Conservation (phyloP, 163 green algal genomes). For the Scenedesmus sp. region DNA sequence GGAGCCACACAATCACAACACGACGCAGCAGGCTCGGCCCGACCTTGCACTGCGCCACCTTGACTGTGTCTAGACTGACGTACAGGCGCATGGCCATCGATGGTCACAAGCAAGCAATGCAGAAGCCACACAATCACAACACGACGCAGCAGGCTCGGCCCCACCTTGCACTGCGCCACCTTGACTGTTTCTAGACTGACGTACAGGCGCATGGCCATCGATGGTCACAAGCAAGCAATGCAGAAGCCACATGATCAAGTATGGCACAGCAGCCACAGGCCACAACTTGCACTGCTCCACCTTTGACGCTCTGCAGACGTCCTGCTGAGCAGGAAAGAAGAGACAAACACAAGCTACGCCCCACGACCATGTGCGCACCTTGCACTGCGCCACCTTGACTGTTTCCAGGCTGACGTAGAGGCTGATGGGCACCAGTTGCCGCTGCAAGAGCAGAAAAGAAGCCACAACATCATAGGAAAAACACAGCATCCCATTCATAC, state of each 20-base stretch:
- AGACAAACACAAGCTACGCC: neutral
- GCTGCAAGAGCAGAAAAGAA: neutral
- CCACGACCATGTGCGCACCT: neutral
- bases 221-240: too few relatives aligned
- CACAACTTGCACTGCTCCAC: too few relatives aligned
- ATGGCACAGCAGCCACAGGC: too few relatives aligned
- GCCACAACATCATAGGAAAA: neutral
- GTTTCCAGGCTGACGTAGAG: slow-evolving; percentile 81
- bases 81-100: slow-evolving; percentile 76
- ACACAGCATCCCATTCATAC: neutral
- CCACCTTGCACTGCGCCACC: slow-evolving; percentile 58
- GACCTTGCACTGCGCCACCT: slow-evolving; percentile 57
- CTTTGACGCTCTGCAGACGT: too few relatives aligned
- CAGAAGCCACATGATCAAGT: too few relatives aligned
- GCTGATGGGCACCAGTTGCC: slow-evolving; percentile 65
- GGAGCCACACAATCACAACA: neutral
- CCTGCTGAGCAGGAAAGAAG: neutral
- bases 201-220: slow-evolving; percentile 88
- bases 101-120: neutral
- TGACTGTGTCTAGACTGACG: slow-evolving; percentile 74
- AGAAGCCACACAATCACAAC: neutral
- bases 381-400: slow-evolving; percentile 58
- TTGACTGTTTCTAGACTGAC: slow-evolving; percentile 80
- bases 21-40: neutral
- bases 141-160: neutral